Percentiles rank a stretch among this genome's conserved stretches.
Conservation (phyloP, 2,329 filamentous ascomycete genomes). For the Lithohypha guttulata region DNA sequence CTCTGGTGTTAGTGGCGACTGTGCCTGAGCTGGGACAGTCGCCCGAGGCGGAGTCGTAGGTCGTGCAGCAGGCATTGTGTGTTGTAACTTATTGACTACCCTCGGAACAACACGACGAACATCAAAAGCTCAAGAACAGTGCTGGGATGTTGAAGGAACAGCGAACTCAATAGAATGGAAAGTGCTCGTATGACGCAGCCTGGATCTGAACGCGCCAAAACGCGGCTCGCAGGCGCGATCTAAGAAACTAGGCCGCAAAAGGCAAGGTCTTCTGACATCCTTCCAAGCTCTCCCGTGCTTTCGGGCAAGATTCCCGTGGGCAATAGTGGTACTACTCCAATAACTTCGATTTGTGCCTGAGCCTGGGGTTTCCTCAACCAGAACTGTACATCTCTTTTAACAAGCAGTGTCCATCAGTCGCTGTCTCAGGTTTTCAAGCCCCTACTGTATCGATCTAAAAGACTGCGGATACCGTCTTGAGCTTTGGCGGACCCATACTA, state of each 20-base stretch:
- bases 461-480: no score
- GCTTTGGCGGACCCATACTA: no score
- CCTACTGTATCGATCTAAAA: no score
- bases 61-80: constrained; percentile 25
- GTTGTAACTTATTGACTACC: background rate
- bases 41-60: constrained; percentile 36
- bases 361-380: no score
- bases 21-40: constrained; percentile 27
- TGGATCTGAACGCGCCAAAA: constrained; percentile 1
- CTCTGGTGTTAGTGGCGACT: constrained; percentile 47
- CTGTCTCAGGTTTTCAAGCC: no score
- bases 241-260: background rate
- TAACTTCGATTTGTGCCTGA: constrained; percentile 3
- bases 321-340: background rate
- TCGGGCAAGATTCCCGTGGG: background rate
- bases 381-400: no score
- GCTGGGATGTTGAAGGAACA: background rate
- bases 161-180: background rate
- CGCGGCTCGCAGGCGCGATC: constrained; percentile 3
- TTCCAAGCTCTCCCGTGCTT: background rate
- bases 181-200: constrained; percentile 2
- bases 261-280: background rate
- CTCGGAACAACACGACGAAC: background rate
- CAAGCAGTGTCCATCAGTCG: no score
- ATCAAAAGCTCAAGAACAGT: background rate